Evolutionary conservation across 148 eudicot genomes (phyloP).

Genomic region (Rhododendron vialii): DNA sequence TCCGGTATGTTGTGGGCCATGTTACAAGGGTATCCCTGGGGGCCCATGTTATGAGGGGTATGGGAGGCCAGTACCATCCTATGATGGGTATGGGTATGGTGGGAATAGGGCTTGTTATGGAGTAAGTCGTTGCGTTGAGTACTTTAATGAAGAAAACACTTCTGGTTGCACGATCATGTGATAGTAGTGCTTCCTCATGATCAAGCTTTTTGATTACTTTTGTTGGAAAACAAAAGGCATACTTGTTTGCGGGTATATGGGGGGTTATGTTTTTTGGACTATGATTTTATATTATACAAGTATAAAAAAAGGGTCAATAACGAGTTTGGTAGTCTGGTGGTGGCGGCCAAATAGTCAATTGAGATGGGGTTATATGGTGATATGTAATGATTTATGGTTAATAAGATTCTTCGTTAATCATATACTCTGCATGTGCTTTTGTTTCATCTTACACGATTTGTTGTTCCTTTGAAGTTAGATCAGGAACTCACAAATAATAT

Average conservation of each 20-base stretch:
- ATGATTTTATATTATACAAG: background rate
- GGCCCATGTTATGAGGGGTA: too few species aligned
- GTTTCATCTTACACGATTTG: background rate
- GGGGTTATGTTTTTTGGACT: background rate
- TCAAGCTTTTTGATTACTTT: background rate
- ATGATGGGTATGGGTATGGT: too few species aligned
- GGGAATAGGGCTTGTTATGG: too few species aligned
- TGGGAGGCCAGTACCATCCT: too few species aligned
- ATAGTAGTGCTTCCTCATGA: background rate
- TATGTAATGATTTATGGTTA: background rate
- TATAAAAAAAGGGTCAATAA: background rate
- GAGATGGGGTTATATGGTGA: background rate
- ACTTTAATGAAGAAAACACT: constrained; percentile 34
- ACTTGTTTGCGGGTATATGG: background rate
- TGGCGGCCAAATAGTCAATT: background rate
- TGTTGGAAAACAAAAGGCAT: background rate
- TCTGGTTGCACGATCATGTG: constrained; percentile 37
- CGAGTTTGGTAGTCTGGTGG: background rate
- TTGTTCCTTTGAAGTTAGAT: background rate
- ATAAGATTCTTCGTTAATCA: background rate
- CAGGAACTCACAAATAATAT: background rate
- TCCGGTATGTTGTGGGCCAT: too few species aligned
- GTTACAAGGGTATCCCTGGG: too few species aligned
- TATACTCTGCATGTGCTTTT: background rate
- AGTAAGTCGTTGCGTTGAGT: constrained; percentile 14